Conservation (phyloP, 1,284 basidiomycete genomes). For the Taiwanofungus camphoratus region DNA sequence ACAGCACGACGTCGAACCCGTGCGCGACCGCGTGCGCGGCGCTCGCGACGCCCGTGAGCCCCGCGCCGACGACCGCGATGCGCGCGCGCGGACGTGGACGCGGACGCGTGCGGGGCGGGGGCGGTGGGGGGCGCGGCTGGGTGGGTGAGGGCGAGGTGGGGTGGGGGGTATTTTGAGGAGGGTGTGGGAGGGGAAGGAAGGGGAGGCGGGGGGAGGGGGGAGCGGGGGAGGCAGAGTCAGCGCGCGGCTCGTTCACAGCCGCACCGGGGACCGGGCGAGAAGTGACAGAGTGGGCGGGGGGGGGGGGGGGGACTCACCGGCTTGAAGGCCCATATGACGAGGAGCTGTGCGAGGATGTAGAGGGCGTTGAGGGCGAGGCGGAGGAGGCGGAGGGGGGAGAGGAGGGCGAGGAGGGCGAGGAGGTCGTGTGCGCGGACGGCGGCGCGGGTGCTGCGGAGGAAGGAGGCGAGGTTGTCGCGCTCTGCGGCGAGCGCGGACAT, state of each 20-base stretch:
- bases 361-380: constrained; percentile 26
- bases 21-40: constrained; percentile 48
- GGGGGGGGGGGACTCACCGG: constrained; percentile 27
- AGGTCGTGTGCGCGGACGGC: neutral
- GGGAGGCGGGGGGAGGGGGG: too few species aligned
- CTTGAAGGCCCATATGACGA: constrained; percentile 38
- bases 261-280: too few species aligned
- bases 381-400: neutral
- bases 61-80: constrained; percentile 49
- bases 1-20: constrained; percentile 51
- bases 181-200: too few species aligned
- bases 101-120: too few species aligned
- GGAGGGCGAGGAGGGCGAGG: constrained; percentile 1
- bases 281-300: neutral
- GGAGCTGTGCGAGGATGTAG: constrained; percentile 33
- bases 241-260: too few species aligned
- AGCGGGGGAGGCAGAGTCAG: too few species aligned
- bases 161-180: too few species aligned
- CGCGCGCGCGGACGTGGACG: constrained; percentile 29
- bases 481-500: constrained; percentile 2
- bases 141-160: too few species aligned
- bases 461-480: neutral
- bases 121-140: too few species aligned
- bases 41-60: constrained; percentile 45
- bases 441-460: neutral